Conservation (phyloP, 1,284 basidiomycete species). For the Agroathelia rolfsii region DNA sequence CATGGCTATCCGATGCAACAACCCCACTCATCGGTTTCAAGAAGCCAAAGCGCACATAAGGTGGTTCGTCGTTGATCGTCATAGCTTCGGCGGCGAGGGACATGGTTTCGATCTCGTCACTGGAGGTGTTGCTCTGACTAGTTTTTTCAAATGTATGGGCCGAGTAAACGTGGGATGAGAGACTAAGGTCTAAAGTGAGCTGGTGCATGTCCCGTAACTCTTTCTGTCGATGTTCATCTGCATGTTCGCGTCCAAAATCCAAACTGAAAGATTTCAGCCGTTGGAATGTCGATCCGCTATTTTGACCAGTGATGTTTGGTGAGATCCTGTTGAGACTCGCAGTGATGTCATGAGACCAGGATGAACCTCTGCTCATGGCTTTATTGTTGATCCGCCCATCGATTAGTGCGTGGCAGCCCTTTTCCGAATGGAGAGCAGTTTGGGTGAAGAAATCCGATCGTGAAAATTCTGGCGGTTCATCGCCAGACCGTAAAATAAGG, state of each 20-base stretch:
- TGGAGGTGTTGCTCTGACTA: slow-evolving; percentile 14
- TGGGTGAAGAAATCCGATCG: slow-evolving; percentile 49
- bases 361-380: slow-evolving; percentile 28
- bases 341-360: slow-evolving; percentile 44
- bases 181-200: slow-evolving; percentile 48
- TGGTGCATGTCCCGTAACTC: slow-evolving; percentile 41
- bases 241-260: slow-evolving; percentile 15
- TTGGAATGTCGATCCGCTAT: too few relatives aligned
- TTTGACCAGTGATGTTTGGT: slow-evolving; percentile 24
- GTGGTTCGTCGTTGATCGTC: slow-evolving; percentile 41
- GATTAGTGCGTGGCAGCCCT: slow-evolving; percentile 41
- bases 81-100: slow-evolving; percentile 38
- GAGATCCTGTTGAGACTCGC: slow-evolving; percentile 34
- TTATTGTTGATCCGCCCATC: slow-evolving; percentile 34
- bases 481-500: slow-evolving; percentile 40
- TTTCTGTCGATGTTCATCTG: too few relatives aligned
- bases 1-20: slow-evolving; percentile 12
- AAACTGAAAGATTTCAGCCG: too few relatives aligned
- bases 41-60: slow-evolving; percentile 47
- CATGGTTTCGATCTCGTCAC: slow-evolving; percentile 36
- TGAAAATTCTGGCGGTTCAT: slow-evolving; percentile 30
- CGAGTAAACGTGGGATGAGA: slow-evolving; percentile 51
- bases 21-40: slow-evolving; percentile 36
- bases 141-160: slow-evolving; percentile 27
- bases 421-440: slow-evolving; percentile 35